These are phyloP conservation scores for Forsythia suspensa DNA, from an alignment of 257 asterid species.

Conservation along the genomic window DNA sequence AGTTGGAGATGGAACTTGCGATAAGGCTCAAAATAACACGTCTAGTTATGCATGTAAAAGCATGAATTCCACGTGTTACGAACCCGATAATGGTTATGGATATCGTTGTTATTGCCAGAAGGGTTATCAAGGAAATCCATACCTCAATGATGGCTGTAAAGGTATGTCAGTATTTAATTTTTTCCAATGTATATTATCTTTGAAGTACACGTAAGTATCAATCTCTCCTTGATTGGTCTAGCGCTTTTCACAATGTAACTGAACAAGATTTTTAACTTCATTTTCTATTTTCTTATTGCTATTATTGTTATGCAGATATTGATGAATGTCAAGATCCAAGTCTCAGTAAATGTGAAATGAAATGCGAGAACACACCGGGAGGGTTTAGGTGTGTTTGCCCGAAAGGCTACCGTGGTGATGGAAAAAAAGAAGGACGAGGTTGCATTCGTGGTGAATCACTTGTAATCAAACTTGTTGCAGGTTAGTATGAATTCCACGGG, in stretches of 20 bases:
- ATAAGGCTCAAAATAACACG: constrained; percentile 16
- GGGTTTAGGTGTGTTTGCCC: constrained; percentile 25
- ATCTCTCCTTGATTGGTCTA: no score
- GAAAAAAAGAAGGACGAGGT: constrained; percentile 3
- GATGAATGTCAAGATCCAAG: not conserved
- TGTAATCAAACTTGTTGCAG: not conserved
- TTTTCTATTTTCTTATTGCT: no score
- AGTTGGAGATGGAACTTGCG: constrained; percentile 29
- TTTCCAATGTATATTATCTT: no score
- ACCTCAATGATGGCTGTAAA: constrained; percentile 33
- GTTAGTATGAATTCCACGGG: not conserved
- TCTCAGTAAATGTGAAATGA: constrained; percentile 4
- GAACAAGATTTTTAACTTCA: no score
- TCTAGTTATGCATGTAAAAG: constrained; percentile 36
- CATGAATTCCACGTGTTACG: constrained; percentile 16
- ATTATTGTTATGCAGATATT: no score
- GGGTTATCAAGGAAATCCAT: constrained; percentile 49
- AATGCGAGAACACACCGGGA: constrained; percentile 22
- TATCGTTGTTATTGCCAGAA: constrained; percentile 39
- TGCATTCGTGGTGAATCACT: constrained; percentile 14
- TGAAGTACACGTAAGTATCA: no score
- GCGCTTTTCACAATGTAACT: no score
- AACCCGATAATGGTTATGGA: constrained; percentile 16
- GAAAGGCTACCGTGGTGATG: constrained; percentile 33
- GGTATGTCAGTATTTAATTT: constrained; percentile 17